Evolutionary conservation across 2,329 filamentous ascomycete species (phyloP), one percentile per base, ranked within the genome.

Genomic region (Arthrocladium fulminans): DNA sequence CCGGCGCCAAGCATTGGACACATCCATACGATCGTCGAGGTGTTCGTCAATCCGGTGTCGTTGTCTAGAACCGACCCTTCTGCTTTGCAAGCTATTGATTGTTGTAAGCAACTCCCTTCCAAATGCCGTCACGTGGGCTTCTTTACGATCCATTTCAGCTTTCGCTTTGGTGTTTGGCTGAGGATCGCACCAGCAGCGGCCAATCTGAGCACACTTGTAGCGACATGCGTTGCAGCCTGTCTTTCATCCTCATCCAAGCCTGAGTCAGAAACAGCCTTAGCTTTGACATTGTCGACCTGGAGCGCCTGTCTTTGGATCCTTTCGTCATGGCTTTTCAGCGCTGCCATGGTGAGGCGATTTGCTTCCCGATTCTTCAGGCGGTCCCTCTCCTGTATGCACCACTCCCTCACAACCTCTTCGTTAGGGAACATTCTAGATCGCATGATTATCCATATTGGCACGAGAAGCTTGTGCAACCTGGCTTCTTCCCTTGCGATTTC

Each of bases 381-480:
- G 27, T 53, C 45, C 23, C 48, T 38, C 19, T 55, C 46, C 25
- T 50, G 24, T 22, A 15, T 47, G 34, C 52, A 38, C 52, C 53
- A 59, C 12, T 52, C 38, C 12, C 49, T 47, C 23, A 57, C 20
- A 6, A 54, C 41, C 10, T 53, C 53, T 20, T 51, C 38, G 2
- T 38, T 50, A 3, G 55, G 55, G 37, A 59, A 57, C 56, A 59
- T 59, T 9, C 51, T 44, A 17, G 51, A 48, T 22, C 51, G 49
- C 38, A 59, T 56, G 2, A 52, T 51, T 37, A 57, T 57, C 56
- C 56, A 59, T 25, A 59, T 54, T 3, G 56, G 56, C 20, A 59
- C 56, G 13, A 59, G 54, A 24, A 59, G 50, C n/a, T 51, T 52
- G 44, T 59, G 55, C 20, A 59, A 35, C 32, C 51, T 49, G n/a